phyloP scores from a whole-genome alignment of 2,329 filamentous ascomycete species.

The Aspergillus sclerotialis region DNA sequence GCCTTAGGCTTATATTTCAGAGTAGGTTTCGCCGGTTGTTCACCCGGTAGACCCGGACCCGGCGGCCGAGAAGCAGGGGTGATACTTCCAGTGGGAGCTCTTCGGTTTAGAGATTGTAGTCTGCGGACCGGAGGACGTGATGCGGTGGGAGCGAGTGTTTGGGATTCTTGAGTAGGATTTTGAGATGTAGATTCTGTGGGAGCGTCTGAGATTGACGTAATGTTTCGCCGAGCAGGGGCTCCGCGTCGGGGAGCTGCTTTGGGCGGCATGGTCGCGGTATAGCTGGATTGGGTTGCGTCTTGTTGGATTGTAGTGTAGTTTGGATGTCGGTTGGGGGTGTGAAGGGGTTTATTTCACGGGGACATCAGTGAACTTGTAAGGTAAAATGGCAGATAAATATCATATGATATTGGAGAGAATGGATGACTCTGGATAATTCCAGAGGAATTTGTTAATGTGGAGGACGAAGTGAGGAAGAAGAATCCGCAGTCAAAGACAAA shows the following conservation, averaged over 20 bases:
- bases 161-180: conserved; percentile 5
- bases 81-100: conserved; percentile 31
- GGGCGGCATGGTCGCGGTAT: conserved; percentile 22
- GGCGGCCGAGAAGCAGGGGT: conserved; percentile 18
- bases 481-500: background rate
- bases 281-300: background rate
- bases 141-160: conserved; percentile 9
- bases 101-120: conserved; percentile 36
- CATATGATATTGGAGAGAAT: background rate
- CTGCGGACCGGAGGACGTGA: conserved; percentile 34
- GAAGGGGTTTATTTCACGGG: no score
- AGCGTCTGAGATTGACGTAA: conserved; percentile 4
- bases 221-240: conserved; percentile 10
- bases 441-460: background rate
- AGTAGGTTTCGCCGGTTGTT: conserved; percentile 28
- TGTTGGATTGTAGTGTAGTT: background rate
- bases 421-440: background rate
- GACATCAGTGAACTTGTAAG: no score
- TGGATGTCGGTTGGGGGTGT: no score
- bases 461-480: conserved; percentile 3
- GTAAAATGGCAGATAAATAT: no score
- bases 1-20: conserved; percentile 39
- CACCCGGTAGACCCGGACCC: conserved; percentile 10
- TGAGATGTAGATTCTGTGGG: conserved; percentile 3
- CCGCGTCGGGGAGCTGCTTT: conserved; percentile 23